Evolutionary conservation across 129 eudicot genomes (phyloP), one percentile per base, ranked within the genome.

Genomic region (Tagetes patula): DNA sequence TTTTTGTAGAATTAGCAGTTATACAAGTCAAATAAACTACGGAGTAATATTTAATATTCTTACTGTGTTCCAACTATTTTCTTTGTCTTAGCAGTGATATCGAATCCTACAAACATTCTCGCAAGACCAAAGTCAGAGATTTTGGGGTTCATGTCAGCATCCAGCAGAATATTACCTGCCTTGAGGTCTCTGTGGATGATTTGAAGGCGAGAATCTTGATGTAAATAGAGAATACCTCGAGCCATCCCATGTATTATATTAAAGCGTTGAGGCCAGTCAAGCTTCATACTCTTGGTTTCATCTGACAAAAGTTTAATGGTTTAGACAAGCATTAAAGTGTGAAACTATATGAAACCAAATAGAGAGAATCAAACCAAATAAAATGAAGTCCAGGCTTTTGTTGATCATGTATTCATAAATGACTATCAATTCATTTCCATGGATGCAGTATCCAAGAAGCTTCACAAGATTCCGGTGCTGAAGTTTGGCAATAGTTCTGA

Each of bases 401-500:
- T 85, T 85, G 12, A 70, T 48, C 85, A 81, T 81, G 81, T 80
- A 77, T 45, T 77, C 81, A 30, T 77, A 77, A 14, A 77, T 40
- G 8, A 77, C 36, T 67, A 68, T 68, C 69, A 73, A 67, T 59
- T 84, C 88, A 12, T 81, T 70, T 65, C 81, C 66, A 43, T 84
- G 65, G 47, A 70, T 64, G 77, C 85, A 81, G 56, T 55, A 85
- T 58, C 89, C 89, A 40, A 85, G 72, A 58, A 82, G 86, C 81
- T 74, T 82, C 59, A 85, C 89, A 77, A 85, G 86, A 79, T 85
- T 85, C 1, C 84, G 81, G 34, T 85, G 89, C 62, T 85, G 89
- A 61, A 85, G 84, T 67, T 79, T 83, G 49, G 72, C 83, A 56
- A 83, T 79, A 30, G 62, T 79, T n/a, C 13, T 66, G 11, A 83